Evolutionary conservation across 2,329 filamentous ascomycete genomes (phyloP), one percentile per base, ranked within the genome.

Genomic region (Pseudogymnoascus sp.): DNA sequence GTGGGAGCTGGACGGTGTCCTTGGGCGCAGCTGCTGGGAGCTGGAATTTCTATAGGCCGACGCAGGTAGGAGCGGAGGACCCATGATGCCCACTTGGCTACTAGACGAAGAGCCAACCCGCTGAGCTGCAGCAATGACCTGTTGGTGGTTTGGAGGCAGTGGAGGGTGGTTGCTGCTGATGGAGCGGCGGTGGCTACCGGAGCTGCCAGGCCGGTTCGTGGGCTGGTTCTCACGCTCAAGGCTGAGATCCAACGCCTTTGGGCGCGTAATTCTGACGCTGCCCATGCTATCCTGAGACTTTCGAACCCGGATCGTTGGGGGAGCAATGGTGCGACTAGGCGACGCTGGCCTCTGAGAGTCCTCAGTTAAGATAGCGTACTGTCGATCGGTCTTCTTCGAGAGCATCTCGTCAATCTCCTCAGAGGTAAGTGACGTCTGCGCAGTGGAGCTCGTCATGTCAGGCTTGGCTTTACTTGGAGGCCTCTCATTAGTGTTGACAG

Each of bases 351-450:
- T 69, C 15, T 66, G 66, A 21, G 64, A 64, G 60, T 70, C 68
- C 57, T 73, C 68, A 33, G 64, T 60, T 19, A 68, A 19, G 36
- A 69, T 66, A 1, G 65, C 65, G 19, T 70, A 73, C 33, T 72
- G 70, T 28, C 71, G 64, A 23, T 70, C 71, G 40, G 65, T 65
- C 69, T 84, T 85, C 62, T 81, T 80, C 68, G 83, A 82, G 63
- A 96, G 76, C 71, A 96, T 81, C 63, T 85, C 83, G 68, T 96
- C 92, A 67, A 96, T 91, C 63, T 89, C 87, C 60, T 89, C 84
- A 0, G 90, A 84, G n/a, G 91, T 96, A 31, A 97, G 79, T 40
- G 88, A 82, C 23, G 93, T 97, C 76, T 97, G 93, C 13, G 89
- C 88, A 62, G 87, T 84, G 68, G 89, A 87, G 70, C 96, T 91